phyloP scores from a whole-genome alignment of 2,329 filamentous ascomycete genomes.

The Fusarium burgessii region DNA sequence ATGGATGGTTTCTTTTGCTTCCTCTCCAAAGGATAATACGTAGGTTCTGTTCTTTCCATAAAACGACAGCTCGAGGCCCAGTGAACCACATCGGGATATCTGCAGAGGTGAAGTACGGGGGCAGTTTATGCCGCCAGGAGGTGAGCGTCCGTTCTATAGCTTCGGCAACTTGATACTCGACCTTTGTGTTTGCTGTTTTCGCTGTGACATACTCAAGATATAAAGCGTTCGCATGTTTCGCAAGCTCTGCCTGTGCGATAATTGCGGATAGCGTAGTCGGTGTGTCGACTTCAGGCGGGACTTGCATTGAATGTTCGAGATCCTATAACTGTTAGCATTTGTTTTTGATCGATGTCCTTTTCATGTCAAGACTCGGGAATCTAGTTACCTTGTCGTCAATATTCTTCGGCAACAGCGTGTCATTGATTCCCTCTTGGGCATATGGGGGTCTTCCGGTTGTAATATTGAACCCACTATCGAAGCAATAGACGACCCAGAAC shows the following conservation, averaged over 20 bases:
- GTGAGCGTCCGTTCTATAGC: not conserved
- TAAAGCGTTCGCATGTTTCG: not conserved
- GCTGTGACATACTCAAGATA: not conserved
- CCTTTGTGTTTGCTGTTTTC: not conserved
- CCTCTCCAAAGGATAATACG: not conserved
- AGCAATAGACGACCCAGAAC: not conserved
- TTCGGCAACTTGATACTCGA: not conserved
- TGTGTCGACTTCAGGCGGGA: not conserved
- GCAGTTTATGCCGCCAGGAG: accelerated
- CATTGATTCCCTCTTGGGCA: not conserved
- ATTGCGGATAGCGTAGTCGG: not conserved
- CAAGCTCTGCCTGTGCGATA: not conserved
- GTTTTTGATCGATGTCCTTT: too few relatives aligned
- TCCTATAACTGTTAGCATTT: not conserved
- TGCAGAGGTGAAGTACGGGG: not conserved
- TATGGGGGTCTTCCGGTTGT: not conserved
- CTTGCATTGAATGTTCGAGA: not conserved
- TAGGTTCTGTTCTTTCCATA: not conserved
- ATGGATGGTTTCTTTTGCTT: not conserved
- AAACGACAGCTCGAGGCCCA: not conserved
- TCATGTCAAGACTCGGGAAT: accelerated
- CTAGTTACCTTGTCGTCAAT: not conserved
- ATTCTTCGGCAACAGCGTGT: not conserved
- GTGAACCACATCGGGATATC: not conserved
- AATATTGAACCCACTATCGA: not conserved